A percentile compares a stretch with the other conserved stretches of the same genome.
phyloP scores from a whole-genome alignment of 2,329 filamentous ascomycete genomes.

The Fusarium transvaalense region DNA sequence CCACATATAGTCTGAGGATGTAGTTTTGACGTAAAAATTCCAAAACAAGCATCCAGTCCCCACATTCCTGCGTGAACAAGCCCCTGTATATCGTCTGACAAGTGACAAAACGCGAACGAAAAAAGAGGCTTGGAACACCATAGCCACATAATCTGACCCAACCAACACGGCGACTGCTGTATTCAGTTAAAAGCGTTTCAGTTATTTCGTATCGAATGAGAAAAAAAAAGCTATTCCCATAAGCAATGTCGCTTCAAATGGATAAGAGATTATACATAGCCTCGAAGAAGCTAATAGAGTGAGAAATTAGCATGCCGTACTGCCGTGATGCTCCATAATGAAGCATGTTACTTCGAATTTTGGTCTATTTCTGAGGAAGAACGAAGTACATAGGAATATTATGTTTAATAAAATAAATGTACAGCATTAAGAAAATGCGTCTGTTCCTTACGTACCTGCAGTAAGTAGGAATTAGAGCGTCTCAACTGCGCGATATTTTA shows the following conservation, averaged over 20 bases:
- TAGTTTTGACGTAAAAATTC: not conserved
- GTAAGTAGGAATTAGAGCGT: too few species aligned
- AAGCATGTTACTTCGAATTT: not conserved
- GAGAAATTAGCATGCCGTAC: not conserved
- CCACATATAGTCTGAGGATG: not conserved
- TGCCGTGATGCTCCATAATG: not conserved
- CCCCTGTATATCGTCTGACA: not conserved
- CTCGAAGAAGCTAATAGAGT: not conserved
- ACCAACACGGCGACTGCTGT: not conserved
- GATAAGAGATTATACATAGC: too few species aligned
- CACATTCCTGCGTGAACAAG: not conserved
- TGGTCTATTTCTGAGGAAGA: not conserved
- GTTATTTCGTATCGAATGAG: not conserved
- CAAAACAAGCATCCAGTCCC: not conserved
- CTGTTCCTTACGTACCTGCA: too few species aligned
- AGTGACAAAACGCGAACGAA: not conserved
- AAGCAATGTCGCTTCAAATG: rapidly evolving
- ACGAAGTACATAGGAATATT: too few species aligned
- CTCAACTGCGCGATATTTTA: too few species aligned
- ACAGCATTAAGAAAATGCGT: too few species aligned
- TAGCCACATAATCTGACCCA: not conserved
- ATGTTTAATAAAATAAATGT: too few species aligned
- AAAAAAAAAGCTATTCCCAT: not conserved
- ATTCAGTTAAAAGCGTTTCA: not conserved
- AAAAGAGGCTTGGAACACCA: not conserved